phyloP scores from a whole-genome alignment of 2,329 filamentous ascomycete species.

The Curvularia sp. region DNA sequence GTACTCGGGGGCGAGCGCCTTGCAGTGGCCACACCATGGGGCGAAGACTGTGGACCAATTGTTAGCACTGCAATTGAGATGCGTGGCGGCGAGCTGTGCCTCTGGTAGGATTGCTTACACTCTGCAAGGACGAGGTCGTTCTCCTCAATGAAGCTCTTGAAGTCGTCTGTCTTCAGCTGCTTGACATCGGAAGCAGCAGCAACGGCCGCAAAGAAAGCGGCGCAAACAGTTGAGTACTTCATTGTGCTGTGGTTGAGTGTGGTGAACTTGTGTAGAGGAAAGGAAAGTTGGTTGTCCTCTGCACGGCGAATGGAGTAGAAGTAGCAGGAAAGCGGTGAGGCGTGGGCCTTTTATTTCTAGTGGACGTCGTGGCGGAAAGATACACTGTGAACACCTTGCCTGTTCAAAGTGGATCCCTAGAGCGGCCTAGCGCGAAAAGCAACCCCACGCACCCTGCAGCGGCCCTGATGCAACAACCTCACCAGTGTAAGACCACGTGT shows the following conservation, averaged over 20 bases:
- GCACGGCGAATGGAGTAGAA: constrained; percentile 26
- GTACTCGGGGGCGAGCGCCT: constrained; percentile 93
- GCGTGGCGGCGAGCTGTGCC: background rate
- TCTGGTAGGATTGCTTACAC: constrained; percentile 67
- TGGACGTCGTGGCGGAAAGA: constrained; percentile 30
- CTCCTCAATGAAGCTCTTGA: constrained; percentile 82
- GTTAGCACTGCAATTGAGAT: constrained; percentile 48
- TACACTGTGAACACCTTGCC: constrained; percentile 17
- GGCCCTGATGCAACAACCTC: constrained; percentile 13
- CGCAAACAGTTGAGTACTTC: constrained; percentile 50
- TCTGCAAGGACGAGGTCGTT: constrained; percentile 93
- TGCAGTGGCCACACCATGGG: constrained; percentile 98
- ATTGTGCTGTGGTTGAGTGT: constrained; percentile 34
- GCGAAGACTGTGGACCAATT: constrained; percentile 73
- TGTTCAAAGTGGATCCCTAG: constrained; percentile 8
- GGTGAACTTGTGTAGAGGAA: constrained; percentile 14
- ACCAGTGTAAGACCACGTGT: constrained; percentile 36
- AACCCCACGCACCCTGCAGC: constrained; percentile 7
- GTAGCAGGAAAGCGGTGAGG: constrained; percentile 25
- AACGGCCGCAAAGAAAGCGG: constrained; percentile 62
- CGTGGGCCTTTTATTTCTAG: constrained; percentile 32
- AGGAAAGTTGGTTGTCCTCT: constrained; percentile 24
- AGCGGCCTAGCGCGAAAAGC: constrained; percentile 9
- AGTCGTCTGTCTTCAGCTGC: constrained; percentile 84
- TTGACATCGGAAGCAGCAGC: constrained; percentile 79